Evolutionary conservation across 257 asterid genomes (phyloP), one percentile per base, ranked within the genome.

Genomic region (Fraxinus excelsior): DNA sequence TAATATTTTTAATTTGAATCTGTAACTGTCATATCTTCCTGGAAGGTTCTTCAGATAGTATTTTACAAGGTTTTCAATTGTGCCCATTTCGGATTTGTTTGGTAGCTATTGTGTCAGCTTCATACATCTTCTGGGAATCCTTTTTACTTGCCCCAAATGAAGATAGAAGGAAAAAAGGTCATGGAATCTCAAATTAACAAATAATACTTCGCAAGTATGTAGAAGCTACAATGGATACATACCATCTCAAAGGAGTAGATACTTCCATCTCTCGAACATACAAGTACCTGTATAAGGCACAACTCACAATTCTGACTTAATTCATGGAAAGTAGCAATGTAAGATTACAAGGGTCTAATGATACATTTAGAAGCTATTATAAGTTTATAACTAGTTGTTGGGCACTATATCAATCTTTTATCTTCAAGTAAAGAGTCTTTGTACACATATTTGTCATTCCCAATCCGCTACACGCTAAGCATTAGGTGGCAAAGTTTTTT

Each of bases 221-320:
- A 37, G 26, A 46, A 56, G 18, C 56, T 51, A 40, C n/a, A 40
- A 21, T 29, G 35, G 6, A 23, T 66, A 69, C 32, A 44, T 14
- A 93, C 97, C 97, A 83, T 80, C 76, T 86, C 90, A 80, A 92
- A 87, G 72, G 98, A 92, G 83, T 92, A 94, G 70, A 92, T 80
- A 83, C 81, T 84, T 82, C 98, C 95, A 83, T 91, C 97, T 87
- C 97, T 91, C 71, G 93, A 92, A 80, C 97, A 91, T 78, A 94
- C 77, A 46, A 94, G 90, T 79, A 88, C 92, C 98, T 93, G 90
- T 79, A 82, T 29, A 79, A 76, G 77, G 79, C 69, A 65, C 42
- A 75, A 42, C 38, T 70, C 65, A 62, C 14, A 10, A 77, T 78
- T 64, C 44, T 32, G 7, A 31, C 62, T 79, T n/a, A 60, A 67